Base-by-base conservation (phyloP, 1,284 basidiomycete genomes). In the Moesziomyces antarcticus region DNA sequence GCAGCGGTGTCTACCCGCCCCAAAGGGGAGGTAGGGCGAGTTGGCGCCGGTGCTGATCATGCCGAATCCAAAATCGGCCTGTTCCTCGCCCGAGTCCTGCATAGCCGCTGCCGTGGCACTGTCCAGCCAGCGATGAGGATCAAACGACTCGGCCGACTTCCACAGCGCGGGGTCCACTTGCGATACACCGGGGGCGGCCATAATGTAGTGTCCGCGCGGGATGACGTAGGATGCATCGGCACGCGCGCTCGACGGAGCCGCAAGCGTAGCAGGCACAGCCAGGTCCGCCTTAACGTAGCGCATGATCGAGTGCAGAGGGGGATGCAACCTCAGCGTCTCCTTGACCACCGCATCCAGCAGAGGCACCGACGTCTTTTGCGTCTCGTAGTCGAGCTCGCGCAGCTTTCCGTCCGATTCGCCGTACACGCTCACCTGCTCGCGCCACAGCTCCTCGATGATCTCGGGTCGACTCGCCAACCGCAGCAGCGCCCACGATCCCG, bases 51-150 rank as follows among this genome's bases (percentile, higher is more conserved):
- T 85, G 20, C 74, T 78, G 61, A 86, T 83, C 64, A 80, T 89
- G 56, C 96, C 97, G 84, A 94, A 99, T 0, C 96, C 97, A 80
- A 92, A 99, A 84, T 96, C 93, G 54, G 91, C 92, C 80, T 89
- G 89, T 78, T 90, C 89, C 25, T 93, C 92, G 77, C 90, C 88
- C 22, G 89, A 89, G 30, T 75, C 68, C 35, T 62, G 55, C 57
- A 65, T 65, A 1, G 53, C 61, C 1, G 45, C 22, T 3, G 92
- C 93, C 54, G 91, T 88, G 78, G 92, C 53, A 90, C 56, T 90
- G 88, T 54, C 73, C 50, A 88, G 88, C 96, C 96, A 99, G 65
- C 96, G 88, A 24, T 86, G 82, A 0, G 94, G 94, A 57, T 93
- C 89, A 90, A 94, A 99, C 11, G 43, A 14, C 16, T 51, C 44